Percentiles rank a stretch among this genome's conserved stretches.
Conservation (phyloP, 495 filamentous ascomycete genomes). For the Astrothelium macrocarpum region DNA sequence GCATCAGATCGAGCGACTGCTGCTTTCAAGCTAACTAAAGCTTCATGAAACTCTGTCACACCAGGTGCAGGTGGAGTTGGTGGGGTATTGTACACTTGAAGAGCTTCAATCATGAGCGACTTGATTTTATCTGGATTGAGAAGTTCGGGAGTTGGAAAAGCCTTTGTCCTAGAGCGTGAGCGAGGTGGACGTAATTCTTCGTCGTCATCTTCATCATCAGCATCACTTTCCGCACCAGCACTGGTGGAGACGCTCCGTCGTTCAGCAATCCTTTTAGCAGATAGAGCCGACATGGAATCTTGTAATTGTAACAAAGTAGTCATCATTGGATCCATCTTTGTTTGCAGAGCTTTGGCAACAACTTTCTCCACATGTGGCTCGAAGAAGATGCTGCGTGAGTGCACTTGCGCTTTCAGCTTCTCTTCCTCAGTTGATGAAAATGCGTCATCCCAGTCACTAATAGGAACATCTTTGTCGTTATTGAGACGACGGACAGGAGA, state of each 20-base stretch:
- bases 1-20: conserved; percentile 32
- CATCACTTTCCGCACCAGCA: conserved; percentile 63
- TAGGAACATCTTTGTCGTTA: conserved; percentile 51
- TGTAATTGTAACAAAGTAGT: conserved; percentile 66
- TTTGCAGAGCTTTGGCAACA: conserved; percentile 67
- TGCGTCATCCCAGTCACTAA: conserved; percentile 86
- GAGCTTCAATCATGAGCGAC: conserved; percentile 63
- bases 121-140: conserved; percentile 44
- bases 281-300: conserved; percentile 47
- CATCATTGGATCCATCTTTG: conserved; percentile 68
- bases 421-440: conserved; percentile 73
- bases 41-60: conserved; percentile 43
- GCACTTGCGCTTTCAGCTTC: conserved; percentile 45
- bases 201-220: conserved; percentile 87
- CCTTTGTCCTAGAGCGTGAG: conserved; percentile 44
- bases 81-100: conserved; percentile 19
- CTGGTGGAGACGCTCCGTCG: conserved; percentile 53
- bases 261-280: conserved; percentile 32
- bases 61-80: conserved; percentile 14
- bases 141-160: conserved; percentile 4
- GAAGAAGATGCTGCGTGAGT: conserved; percentile 67
- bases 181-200: conserved; percentile 45
- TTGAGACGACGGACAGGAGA: conserved; percentile 51
- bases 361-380: conserved; percentile 79
- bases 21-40: conserved; percentile 49